Conservation (phyloP, 163 green algal species). For the Coccomyxa subellipsoidea region DNA sequence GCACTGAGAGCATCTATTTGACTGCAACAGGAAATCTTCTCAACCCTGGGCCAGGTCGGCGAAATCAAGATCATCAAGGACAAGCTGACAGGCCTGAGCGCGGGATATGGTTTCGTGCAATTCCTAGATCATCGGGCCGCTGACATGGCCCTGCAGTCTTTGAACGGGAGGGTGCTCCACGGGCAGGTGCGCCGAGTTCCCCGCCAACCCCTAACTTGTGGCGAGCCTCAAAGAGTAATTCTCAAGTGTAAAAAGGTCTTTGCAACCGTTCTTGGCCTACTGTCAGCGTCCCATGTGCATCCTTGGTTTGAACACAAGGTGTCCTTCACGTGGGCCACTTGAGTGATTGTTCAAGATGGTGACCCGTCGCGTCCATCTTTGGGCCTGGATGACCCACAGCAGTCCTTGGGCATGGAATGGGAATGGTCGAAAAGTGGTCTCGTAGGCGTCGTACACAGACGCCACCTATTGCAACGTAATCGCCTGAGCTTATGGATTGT, state of each 20-base stretch:
- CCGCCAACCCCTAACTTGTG: not conserved
- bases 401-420: too few relatives aligned
- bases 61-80: slow-evolving; percentile 71
- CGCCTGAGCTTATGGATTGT: not conserved
- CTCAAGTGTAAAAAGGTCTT: not conserved
- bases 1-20: slow-evolving; percentile 2
- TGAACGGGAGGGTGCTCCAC: slow-evolving; percentile 53
- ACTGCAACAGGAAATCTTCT: slow-evolving; percentile 37
- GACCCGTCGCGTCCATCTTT: too few relatives aligned
- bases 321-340: not conserved
- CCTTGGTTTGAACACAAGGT: not conserved
- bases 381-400: too few relatives aligned
- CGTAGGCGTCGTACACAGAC: not conserved
- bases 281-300: too few relatives aligned
- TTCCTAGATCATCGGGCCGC: slow-evolving; percentile 49
- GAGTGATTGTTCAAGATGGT: not conserved
- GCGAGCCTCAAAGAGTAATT: not conserved
- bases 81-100: slow-evolving; percentile 55
- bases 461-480: not conserved
- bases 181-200: slow-evolving; percentile 28
- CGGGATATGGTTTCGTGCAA: slow-evolving; percentile 75
- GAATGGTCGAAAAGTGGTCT: too few relatives aligned
- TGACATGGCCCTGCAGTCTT: slow-evolving; percentile 49
- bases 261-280: not conserved
- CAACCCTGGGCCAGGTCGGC: slow-evolving; percentile 38